phyloP scores from a whole-genome alignment of 805 yeast genomes.

The Wickerhamomyces pijperi region DNA sequence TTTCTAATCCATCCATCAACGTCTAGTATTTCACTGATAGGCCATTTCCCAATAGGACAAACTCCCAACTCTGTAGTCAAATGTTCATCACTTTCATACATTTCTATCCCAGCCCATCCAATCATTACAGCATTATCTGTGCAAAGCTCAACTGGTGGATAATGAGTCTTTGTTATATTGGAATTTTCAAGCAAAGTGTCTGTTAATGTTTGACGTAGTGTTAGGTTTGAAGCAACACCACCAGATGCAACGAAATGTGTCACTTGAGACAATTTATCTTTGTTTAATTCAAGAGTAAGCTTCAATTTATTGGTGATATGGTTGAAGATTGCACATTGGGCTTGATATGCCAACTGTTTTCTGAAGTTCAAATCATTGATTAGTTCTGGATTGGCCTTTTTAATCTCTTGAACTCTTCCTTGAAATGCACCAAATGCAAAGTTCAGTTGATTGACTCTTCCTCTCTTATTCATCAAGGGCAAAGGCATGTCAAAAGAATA shows the following conservation, averaged over 20 bases:
- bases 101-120: slow-evolving; percentile 93
- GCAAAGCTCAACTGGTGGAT: slow-evolving; percentile 64
- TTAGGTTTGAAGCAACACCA: slow-evolving; percentile 79
- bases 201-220: slow-evolving; percentile 38
- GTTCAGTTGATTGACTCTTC: slow-evolving; percentile 31
- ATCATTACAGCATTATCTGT: slow-evolving; percentile 97
- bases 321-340: slow-evolving; percentile 57
- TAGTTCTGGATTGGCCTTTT: slow-evolving; percentile 12
- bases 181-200: slow-evolving; percentile 24
- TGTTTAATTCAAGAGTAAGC: slow-evolving; percentile 32
- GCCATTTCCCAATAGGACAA: slow-evolving; percentile 77
- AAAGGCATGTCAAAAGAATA: slow-evolving; percentile 26
- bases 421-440: slow-evolving; percentile 77
- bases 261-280: slow-evolving; percentile 30
- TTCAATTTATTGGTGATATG: slow-evolving; percentile 62
- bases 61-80: slow-evolving; percentile 39
- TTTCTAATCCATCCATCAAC: slow-evolving; percentile 40
- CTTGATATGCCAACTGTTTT: slow-evolving; percentile 41
- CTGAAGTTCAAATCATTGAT: slow-evolving; percentile 13
- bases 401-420: slow-evolving; percentile 36
- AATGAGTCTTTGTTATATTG: slow-evolving; percentile 14
- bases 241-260: slow-evolving; percentile 74
- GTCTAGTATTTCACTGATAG: slow-evolving; percentile 39
- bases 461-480: slow-evolving; percentile 42
- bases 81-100: slow-evolving; percentile 38